A percentile compares a stretch with the other conserved stretches of the same genome.
Evolutionary conservation across 805 yeast species (phyloP).

Genomic region (Wickerhamomyces bovis): DNA sequence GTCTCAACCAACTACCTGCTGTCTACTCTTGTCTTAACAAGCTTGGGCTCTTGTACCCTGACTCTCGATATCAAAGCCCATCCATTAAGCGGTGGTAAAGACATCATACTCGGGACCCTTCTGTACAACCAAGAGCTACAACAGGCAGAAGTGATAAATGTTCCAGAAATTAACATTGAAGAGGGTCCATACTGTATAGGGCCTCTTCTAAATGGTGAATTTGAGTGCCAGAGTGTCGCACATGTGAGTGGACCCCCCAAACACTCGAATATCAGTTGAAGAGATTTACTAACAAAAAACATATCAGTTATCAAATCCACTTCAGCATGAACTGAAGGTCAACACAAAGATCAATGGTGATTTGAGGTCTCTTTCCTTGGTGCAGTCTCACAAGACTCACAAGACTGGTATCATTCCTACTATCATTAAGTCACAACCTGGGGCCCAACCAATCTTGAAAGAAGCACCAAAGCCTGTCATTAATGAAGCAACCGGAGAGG

Average conservation of each 20-base stretch:
- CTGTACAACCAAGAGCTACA: not conserved
- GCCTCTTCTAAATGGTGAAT: constrained; percentile 9
- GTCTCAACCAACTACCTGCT: not conserved
- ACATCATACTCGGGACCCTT: not conserved
- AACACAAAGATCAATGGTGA: constrained; percentile 15
- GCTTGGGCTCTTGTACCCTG: not conserved
- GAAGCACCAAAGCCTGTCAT: not conserved
- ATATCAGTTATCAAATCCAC: constrained; percentile 9
- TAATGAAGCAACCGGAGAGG: not conserved
- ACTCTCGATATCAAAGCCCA: not conserved
- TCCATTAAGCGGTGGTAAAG: not conserved
- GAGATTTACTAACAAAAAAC: not conserved
- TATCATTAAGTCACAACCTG: constrained; percentile 5
- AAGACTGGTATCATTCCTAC: constrained; percentile 5
- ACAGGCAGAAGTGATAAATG: not conserved
- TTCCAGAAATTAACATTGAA: not conserved
- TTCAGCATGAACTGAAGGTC: constrained; percentile 13
- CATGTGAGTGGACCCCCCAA: constrained; percentile 6
- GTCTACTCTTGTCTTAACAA: not conserved
- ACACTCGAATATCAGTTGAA: not conserved
- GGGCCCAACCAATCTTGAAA: constrained; percentile 5
- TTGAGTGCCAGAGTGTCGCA: constrained; percentile 14
- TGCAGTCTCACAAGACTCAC: not conserved
- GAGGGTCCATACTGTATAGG: constrained; percentile 21
- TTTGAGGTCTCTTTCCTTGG: constrained; percentile 10